Conservation (phyloP, 768 basidiomycete genomes). For the Termitomyces sp. region DNA sequence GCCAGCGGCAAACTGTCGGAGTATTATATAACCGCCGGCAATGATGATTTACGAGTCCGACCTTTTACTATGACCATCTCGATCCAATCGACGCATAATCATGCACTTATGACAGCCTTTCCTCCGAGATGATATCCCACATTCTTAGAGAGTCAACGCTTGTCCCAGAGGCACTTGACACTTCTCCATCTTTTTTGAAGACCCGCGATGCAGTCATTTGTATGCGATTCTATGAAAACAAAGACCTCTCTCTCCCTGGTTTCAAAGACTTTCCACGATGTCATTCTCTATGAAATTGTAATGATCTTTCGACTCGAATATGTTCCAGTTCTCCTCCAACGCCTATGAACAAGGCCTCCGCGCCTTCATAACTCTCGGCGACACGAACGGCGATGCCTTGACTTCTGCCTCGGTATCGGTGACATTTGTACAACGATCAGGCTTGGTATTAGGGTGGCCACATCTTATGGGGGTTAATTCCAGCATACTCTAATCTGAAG, state of each 20-base stretch:
- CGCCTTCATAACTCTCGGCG: neutral
- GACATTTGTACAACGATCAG: neutral
- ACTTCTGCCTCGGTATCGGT: neutral
- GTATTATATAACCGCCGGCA: too few species aligned
- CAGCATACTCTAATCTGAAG: neutral
- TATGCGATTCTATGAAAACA: conserved; percentile 1
- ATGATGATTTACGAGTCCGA: too few species aligned
- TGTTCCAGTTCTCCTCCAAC: neutral
- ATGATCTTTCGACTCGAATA: neutral
- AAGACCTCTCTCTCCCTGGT: conserved; percentile 6
- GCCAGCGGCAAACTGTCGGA: too few species aligned
- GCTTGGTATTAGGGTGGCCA: conserved; percentile 2
- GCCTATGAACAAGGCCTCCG: neutral
- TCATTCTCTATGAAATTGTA: conserved; percentile 4
- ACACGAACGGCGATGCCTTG: neutral
- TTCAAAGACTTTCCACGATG: neutral
- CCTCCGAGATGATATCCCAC: neutral
- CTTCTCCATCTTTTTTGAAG: neutral
- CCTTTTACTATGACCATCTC: too few species aligned
- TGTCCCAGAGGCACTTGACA: conserved; percentile 1
- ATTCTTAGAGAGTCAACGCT: neutral
- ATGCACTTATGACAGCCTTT: too few species aligned
- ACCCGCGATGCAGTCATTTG: neutral
- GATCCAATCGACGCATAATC: too few species aligned
- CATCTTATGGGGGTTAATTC: neutral